phyloP scores from a whole-genome alignment of 169 alveolate species.

The Eimeria mitis region DNA sequence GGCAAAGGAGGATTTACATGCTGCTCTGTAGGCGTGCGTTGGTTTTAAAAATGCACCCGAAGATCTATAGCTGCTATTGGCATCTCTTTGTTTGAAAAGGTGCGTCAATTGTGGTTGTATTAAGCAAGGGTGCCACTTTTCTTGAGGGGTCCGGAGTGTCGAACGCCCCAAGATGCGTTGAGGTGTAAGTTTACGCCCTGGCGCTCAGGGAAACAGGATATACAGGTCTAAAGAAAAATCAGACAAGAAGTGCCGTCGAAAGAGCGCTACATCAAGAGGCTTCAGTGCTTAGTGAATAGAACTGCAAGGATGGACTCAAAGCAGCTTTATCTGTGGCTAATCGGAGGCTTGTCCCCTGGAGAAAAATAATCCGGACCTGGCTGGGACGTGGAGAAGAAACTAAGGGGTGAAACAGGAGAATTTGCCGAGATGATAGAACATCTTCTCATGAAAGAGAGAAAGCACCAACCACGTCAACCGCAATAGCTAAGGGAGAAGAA shows the following conservation, averaged over 20 bases:
- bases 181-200: not conserved
- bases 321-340: not conserved
- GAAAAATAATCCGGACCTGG: not conserved
- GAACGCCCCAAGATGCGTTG: not conserved
- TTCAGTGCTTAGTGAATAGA: not conserved
- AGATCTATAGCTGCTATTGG: not conserved
- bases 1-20: not conserved
- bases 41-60: not conserved
- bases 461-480: not conserved
- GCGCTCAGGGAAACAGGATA: not conserved
- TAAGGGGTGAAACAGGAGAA: not conserved
- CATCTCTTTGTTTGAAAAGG: not conserved
- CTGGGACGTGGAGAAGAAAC: not conserved
- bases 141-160: not conserved
- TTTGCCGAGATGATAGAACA: not conserved
- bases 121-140: not conserved
- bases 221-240: not conserved
- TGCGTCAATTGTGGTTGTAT: not conserved
- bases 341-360: not conserved
- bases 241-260: not conserved
- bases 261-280: not conserved
- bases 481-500: not conserved
- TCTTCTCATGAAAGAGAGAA: not conserved
- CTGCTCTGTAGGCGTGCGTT: not conserved
- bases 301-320: not conserved